These are phyloP conservation scores for Boletus tomentosulus DNA, from an alignment of 768 basidiomycete genomes.

Conservation along the genomic window DNA sequence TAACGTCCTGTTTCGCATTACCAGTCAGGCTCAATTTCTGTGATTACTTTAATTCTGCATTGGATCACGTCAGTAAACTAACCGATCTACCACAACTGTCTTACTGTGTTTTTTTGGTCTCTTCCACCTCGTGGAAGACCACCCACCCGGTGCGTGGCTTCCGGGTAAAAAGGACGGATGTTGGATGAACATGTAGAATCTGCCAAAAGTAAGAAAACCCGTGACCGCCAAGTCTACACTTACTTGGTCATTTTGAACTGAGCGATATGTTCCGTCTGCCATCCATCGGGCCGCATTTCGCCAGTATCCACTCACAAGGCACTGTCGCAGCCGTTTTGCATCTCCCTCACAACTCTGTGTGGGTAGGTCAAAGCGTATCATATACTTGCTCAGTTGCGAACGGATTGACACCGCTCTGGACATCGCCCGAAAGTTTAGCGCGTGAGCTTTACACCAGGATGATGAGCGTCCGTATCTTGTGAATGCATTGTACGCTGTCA, in stretches of 20 bases:
- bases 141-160: conserved; percentile 92
- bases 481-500: conserved; percentile 89
- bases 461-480: conserved; percentile 76
- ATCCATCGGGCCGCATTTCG: conserved; percentile 88
- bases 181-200: conserved; percentile 89
- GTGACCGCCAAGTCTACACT: conserved; percentile 19
- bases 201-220: conserved; percentile 28
- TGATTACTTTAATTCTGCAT: conserved; percentile 81
- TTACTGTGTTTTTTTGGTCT: conserved; percentile 91
- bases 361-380: conserved; percentile 83
- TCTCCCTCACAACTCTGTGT: conserved; percentile 88
- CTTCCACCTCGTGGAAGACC: conserved; percentile 92
- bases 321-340: conserved; percentile 73
- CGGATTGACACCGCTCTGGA: conserved; percentile 93
- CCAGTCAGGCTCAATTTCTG: conserved; percentile 97
- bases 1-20: conserved; percentile 24
- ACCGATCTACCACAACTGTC: conserved; percentile 22
- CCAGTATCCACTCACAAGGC: conserved; percentile 92
- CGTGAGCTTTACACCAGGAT: conserved; percentile 90
- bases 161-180: conserved; percentile 89
- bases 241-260: conserved; percentile 81
- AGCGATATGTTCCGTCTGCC: conserved; percentile 90
- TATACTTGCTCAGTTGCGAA: conserved; percentile 91
- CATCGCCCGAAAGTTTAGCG: conserved; percentile 90
- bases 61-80: conserved; percentile 9